phyloP scores from a whole-genome alignment of 495 filamentous ascomycete species.

The Penicillium samsonianum region DNA sequence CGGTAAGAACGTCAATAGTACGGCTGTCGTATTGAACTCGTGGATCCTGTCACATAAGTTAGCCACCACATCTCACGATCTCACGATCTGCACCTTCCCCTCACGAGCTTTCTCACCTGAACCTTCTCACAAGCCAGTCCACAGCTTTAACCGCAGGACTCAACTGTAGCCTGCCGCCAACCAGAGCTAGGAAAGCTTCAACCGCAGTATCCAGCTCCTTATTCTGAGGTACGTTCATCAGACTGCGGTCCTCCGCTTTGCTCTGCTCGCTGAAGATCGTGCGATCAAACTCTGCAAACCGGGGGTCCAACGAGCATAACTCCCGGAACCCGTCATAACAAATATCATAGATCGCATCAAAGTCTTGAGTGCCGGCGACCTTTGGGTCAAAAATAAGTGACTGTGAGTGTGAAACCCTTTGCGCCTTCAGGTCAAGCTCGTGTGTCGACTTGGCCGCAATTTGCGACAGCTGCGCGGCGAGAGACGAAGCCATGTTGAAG shows the following conservation, averaged over 20 bases:
- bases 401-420: conserved; percentile 84
- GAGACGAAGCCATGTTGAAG: conserved; percentile 69
- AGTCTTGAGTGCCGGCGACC: conserved; percentile 80
- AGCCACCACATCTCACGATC: conserved; percentile 22
- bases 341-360: conserved; percentile 81
- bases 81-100: not conserved
- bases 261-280: conserved; percentile 90
- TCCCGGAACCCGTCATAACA: conserved; percentile 88
- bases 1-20: conserved; percentile 88
- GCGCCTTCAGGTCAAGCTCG: conserved; percentile 83
- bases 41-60: conserved; percentile 65
- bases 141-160: conserved; percentile 85
- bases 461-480: conserved; percentile 77
- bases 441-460: conserved; percentile 76
- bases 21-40: conserved; percentile 77
- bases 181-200: conserved; percentile 76
- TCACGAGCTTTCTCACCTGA: conserved; percentile 59
- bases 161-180: conserved; percentile 72
- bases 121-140: conserved; percentile 92
- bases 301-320: conserved; percentile 77
- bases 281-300: conserved; percentile 67
- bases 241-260: conserved; percentile 78
- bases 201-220: conserved; percentile 73
- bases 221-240: conserved; percentile 81
- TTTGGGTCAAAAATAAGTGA: conserved; percentile 87